Evolutionary conservation across 352 stramenopile genomes (phyloP).

Genomic region (Phytopythium oedochilum): DNA sequence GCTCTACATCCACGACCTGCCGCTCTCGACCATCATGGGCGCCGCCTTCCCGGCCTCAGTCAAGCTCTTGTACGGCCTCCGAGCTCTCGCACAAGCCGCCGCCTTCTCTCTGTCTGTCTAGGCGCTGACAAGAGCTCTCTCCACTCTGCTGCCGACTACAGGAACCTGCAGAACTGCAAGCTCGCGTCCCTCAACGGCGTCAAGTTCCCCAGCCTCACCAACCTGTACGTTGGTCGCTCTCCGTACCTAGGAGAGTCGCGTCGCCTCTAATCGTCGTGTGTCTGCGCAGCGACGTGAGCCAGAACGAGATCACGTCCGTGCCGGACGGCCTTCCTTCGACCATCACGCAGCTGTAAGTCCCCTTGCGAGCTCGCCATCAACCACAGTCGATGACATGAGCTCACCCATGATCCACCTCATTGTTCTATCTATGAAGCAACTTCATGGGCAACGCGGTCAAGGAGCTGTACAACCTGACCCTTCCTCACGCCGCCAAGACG

Average conservation of each 20-base stretch:
- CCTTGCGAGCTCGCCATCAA: background rate
- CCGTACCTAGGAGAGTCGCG: too few relatives aligned
- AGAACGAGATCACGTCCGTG: slow-evolving; percentile 34
- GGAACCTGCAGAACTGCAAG: slow-evolving; percentile 36
- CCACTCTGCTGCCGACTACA: slow-evolving; percentile 1
- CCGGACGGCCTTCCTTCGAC: slow-evolving; percentile 21
- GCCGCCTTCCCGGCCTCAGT: slow-evolving; percentile 39
- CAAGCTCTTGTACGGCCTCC: slow-evolving; percentile 23
- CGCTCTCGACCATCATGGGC: slow-evolving; percentile 34
- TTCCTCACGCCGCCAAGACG: slow-evolving; percentile 37
- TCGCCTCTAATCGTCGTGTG: too few relatives aligned
- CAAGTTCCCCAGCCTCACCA: slow-evolving; percentile 41
- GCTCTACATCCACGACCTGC: slow-evolving; percentile 68
- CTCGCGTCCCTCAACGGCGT: slow-evolving; percentile 34
- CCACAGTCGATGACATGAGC: background rate
- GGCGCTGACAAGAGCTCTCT: background rate
- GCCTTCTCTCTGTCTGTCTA: background rate
- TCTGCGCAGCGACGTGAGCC: slow-evolving; percentile 33
- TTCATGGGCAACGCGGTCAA: slow-evolving; percentile 2
- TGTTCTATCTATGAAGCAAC: too few relatives aligned
- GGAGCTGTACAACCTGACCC: slow-evolving; percentile 41
- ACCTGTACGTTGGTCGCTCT: slow-evolving; percentile 29
- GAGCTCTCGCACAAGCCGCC: slow-evolving; percentile 1
- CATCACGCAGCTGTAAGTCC: slow-evolving; percentile 28
- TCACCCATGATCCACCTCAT: too few relatives aligned